Percentiles rank a stretch among this genome's conserved stretches.
Evolutionary conservation across 1,284 basidiomycete genomes (phyloP).

Genomic region (Tylopilus orsonianus): DNA sequence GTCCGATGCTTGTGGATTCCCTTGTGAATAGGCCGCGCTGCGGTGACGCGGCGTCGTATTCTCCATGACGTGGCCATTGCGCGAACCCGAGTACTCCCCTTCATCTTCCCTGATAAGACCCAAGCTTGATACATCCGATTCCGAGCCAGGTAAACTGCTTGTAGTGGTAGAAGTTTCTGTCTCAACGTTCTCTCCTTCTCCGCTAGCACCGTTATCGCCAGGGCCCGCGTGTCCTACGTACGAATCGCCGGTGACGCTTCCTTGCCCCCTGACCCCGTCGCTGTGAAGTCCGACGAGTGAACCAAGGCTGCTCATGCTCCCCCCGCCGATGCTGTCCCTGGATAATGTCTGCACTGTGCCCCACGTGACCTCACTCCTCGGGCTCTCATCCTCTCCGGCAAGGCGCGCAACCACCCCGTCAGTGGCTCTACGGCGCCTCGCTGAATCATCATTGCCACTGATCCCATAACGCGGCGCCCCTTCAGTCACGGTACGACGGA

Average conservation of each 20-base stretch:
- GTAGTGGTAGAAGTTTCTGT: conserved; percentile 20
- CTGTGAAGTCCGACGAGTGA: conserved; percentile 33
- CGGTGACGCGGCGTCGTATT: conserved; percentile 20
- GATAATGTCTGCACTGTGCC: conserved; percentile 31
- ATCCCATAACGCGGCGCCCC: conserved; percentile 4
- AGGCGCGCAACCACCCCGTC: conserved; percentile 16
- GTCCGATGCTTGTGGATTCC: conserved; percentile 12
- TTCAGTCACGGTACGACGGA: conserved; percentile 27
- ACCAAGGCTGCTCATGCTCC: conserved; percentile 30
- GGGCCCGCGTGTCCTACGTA: conserved; percentile 17
- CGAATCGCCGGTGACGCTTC: conserved; percentile 17
- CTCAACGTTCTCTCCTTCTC: conserved; percentile 18
- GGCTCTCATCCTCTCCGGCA: conserved; percentile 24
- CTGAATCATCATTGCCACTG: conserved; percentile 10
- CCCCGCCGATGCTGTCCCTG: conserved; percentile 20
- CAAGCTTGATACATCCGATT: conserved; percentile 24
- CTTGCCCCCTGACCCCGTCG: conserved; percentile 30
- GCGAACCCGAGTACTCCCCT: conserved; percentile 17
- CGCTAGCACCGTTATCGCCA: conserved; percentile 13
- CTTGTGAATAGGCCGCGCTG: conserved; percentile 17
- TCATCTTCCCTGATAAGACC: conserved; percentile 36
- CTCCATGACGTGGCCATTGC: conserved; percentile 11
- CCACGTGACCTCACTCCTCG: conserved; percentile 35
- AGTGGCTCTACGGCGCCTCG: conserved; percentile 6
- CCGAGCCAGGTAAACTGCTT: conserved; percentile 21